Evolutionary conservation across 192 early-diverging fungal species (phyloP).

Genomic region (Backusella liffmaniae): DNA sequence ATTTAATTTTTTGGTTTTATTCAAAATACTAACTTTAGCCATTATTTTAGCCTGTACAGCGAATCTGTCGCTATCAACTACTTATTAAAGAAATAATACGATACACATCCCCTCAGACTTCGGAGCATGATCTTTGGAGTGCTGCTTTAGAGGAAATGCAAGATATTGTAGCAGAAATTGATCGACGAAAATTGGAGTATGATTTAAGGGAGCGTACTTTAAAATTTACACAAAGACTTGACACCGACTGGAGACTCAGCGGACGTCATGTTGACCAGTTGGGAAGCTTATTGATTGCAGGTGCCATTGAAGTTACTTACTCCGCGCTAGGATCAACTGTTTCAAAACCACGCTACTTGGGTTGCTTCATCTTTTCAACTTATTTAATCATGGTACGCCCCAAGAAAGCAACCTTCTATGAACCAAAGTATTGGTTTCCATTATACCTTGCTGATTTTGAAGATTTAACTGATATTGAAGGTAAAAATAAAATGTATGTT

Average conservation of each 20-base stretch:
- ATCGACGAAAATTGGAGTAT: conserved; percentile 26
- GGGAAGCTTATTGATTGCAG: conserved; percentile 42
- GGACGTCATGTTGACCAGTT: conserved; percentile 33
- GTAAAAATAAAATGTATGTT: conserved; percentile 23
- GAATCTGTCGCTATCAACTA: conserved; percentile 90
- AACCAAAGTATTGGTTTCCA: conserved; percentile 68
- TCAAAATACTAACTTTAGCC: conserved; percentile 1
- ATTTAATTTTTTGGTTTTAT: background rate
- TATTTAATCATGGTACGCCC: conserved; percentile 59
- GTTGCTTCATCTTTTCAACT: conserved; percentile 61
- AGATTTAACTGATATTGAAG: conserved; percentile 42
- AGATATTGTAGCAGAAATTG: conserved; percentile 39
- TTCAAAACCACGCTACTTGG: conserved; percentile 49
- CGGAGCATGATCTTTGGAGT: conserved; percentile 36
- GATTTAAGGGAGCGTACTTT: conserved; percentile 32
- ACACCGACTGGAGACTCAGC: conserved; percentile 33
- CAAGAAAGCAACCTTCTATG: conserved; percentile 45
- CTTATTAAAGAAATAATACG: conserved; percentile 63
- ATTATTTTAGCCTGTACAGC: conserved; percentile 73
- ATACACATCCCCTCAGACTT: conserved; percentile 39
- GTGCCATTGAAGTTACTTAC: conserved; percentile 46
- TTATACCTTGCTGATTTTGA: conserved; percentile 57
- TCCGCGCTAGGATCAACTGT: conserved; percentile 26
- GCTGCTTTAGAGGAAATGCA: conserved; percentile 36
- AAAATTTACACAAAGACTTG: conserved; percentile 30